Base-by-base conservation (phyloP, 2,329 filamentous ascomycete genomes). In the Hirsutella rhossiliensis region DNA sequence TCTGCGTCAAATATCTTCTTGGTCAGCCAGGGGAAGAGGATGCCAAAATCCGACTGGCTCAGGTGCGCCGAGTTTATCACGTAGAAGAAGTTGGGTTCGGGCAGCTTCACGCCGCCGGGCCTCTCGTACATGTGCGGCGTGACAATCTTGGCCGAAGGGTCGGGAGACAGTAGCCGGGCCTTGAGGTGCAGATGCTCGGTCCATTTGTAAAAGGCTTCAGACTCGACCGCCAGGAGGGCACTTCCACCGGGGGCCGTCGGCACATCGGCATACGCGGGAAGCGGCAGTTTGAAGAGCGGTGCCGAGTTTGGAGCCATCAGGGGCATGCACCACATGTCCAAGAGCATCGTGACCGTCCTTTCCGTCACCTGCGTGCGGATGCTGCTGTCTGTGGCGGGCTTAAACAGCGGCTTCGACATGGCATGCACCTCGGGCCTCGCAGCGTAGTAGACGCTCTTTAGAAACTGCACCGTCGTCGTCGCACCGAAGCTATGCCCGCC, bases 311-410 rank as follows among this genome's bases (percentile, higher is more conserved):
- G 73, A 2, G 77, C 77, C 36, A 81, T 67, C 27, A 90, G 67
- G 1, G 87, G 84, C 50, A 89, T 73, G 48, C 80, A 81, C 86
- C 86, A 94, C 64, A 87, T 79, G 54, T 94, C 87, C 11, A 94
- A 73, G 1, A 94, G 68, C 46, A 87, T 72, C 1, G 80, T 66
- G 0, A 83, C 74, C 9, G 76, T 84, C 37, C 69, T 65, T 1
- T 80, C 72, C 0, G 81, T 87, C 49, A 94, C 75, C 58, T 90
- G 86, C 2, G 61, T 59, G 36, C 72, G 64, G 20, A 92, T 67
- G 0, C 67, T 62, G 0, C 78, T 81, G 39, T 69, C 64, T 6
- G 64, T 56, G 1, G 64, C 62, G 0, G 84, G 83, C 0, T 60
- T 63, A 58, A 82, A 87, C 0, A 90, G 67, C 0, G 82, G 76